Conservation (phyloP, 2,329 filamentous ascomycete species). For the Colletotrichum theobromicola region DNA sequence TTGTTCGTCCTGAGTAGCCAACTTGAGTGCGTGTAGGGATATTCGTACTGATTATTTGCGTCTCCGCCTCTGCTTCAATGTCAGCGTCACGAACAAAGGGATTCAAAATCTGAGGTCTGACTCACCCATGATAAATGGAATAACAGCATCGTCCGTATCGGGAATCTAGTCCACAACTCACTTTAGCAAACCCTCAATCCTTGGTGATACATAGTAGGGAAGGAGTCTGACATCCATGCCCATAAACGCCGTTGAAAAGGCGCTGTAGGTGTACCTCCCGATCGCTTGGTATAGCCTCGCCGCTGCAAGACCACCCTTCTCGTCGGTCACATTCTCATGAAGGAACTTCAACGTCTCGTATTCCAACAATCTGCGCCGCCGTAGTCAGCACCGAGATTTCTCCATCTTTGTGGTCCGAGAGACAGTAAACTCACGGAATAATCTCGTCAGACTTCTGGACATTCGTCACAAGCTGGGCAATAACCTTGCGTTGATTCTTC, state of each 20-base stretch:
- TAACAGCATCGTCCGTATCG: not conserved
- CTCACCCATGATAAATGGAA: not conserved
- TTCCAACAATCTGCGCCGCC: not conserved
- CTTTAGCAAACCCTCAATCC: not conserved
- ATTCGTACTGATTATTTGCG: not conserved
- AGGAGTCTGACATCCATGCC: not conserved
- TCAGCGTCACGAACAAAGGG: not conserved
- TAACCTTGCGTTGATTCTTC: not conserved
- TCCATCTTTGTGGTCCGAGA: not conserved
- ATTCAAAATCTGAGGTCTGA: fast-evolving
- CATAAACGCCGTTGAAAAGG: not conserved
- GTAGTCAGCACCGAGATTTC: not conserved
- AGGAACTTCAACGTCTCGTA: not conserved
- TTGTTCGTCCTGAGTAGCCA: fast-evolving
- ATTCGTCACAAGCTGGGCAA: not conserved
- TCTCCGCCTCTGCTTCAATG: not conserved
- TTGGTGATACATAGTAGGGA: fast-evolving
- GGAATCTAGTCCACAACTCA: not conserved
- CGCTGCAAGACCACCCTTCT: not conserved
- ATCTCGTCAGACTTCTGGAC: not conserved
- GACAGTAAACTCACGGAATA: not conserved
- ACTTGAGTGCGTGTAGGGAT: fast-evolving
- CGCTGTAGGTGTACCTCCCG: not conserved
- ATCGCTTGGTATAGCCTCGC: not conserved
- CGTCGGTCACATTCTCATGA: not conserved